Percentiles rank a stretch among this genome's conserved stretches.
These are phyloP conservation scores for Tanacetum coccineum DNA, from an alignment of 129 eudicot species.

Conservation along the genomic window DNA sequence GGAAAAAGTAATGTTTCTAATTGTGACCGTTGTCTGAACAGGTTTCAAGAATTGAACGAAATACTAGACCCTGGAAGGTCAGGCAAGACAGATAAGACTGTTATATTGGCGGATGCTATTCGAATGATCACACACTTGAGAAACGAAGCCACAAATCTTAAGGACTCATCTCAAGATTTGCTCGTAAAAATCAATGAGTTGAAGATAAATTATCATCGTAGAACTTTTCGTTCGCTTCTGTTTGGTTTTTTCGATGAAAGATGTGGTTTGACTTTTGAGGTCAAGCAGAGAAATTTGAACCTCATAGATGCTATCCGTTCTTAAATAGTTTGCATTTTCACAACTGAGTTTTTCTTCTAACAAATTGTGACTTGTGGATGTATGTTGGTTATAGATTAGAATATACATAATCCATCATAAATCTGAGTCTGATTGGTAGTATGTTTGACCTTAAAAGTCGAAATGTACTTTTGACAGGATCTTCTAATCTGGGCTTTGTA, in stretches of 20 bases:
- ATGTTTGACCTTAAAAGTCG: neutral
- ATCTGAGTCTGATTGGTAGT: too few species aligned
- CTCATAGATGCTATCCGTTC: neutral
- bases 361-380: constrained; percentile 9
- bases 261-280: neutral
- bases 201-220: constrained; percentile 40
- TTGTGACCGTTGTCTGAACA: constrained; percentile 26
- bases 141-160: constrained; percentile 58
- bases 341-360: neutral
- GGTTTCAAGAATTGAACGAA: constrained; percentile 70
- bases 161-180: constrained; percentile 43
- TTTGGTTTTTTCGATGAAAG: neutral
- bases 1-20: neutral
- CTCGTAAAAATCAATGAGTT: constrained; percentile 56
- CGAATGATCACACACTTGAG: constrained; percentile 57
- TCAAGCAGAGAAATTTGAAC: neutral
- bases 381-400: neutral
- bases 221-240: neutral
- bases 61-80: constrained; percentile 72
- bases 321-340: neutral
- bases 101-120: constrained; percentile 63
- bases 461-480: too few species aligned
- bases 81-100: constrained; percentile 60
- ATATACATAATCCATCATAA: neutral
- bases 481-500: too few species aligned